Base-by-base conservation (phyloP, 2,329 filamentous ascomycete species). In the Aspergillus bombycis region DNA sequence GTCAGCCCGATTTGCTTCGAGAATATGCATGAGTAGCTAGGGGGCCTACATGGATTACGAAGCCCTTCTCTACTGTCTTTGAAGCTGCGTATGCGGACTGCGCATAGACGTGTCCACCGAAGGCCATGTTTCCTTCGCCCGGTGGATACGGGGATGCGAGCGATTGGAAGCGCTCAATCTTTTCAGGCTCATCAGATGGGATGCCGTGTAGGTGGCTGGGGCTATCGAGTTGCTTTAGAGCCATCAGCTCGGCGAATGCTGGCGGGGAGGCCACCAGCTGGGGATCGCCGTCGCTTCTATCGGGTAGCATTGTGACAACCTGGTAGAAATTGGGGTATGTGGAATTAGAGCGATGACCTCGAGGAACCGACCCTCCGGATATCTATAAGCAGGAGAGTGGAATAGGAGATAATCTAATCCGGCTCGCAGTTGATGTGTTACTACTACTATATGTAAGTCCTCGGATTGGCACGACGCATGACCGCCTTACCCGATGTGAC, bases 51-150 rank as follows among this genome's bases (percentile, higher is more conserved):
- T 86, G 83, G 26, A 87, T 75, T 32, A 85, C 70, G 57, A 84
- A 82, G 2, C 83, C 84, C 32, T 78, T 73, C 7, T 68, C 70
- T 14, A 86, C 82, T 1, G 85, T 87, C 64, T 86, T 82, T 10
- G 82, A 81, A 10, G 85, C 85, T 19, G 85, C 85, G 77, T 83
- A 87, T 19, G 82, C 84, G 36, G 84, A 81, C 72, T 87, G 85
- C n/a, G 83, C 82, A 67, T 82, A 86, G 5, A 86, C 84, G 74
- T 87, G 84, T 1, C 85, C 84, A 14, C 85, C 85, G 71, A 85
- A 86, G 0, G 84, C 81, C 16, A 79, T 75, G 2, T 75, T 75
- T 19, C 77, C 72, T 8, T 74, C 75, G 3, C 78, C 80, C 0
- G 83, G 82, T 12, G 79, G 76, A 64, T 80, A 84, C 3, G 77